Evolutionary conservation across 345 rosid genomes (phyloP).

Genomic region (Gynandropsis gynandra): DNA sequence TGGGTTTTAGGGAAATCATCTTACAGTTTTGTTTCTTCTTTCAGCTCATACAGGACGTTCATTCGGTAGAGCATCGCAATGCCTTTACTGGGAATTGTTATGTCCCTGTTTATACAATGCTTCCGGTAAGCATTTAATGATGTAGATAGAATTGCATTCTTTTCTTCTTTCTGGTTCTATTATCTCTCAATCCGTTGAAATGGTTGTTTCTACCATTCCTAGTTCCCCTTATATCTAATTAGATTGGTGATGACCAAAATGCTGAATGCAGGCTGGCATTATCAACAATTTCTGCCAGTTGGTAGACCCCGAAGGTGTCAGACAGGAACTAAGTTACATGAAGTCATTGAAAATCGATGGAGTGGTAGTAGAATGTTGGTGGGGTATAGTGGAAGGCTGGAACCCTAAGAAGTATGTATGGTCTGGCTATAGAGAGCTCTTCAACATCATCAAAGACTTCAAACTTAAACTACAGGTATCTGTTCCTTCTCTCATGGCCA

Average conservation of each 20-base stretch:
- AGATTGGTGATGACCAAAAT: constrained; percentile 13
- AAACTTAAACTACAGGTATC: constrained; percentile 78
- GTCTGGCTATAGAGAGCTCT: constrained; percentile 88
- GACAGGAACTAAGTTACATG: constrained; percentile 66
- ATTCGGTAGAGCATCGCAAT: constrained; percentile 44
- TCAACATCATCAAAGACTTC: constrained; percentile 65
- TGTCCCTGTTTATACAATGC: constrained; percentile 76
- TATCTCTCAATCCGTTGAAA: too few species aligned
- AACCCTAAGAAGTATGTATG: constrained; percentile 83
- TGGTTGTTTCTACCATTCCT: neutral
- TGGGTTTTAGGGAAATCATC: constrained; percentile 2
- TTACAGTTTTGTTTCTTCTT: constrained; percentile 15
- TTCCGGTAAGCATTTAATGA: constrained; percentile 50
- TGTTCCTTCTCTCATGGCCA: neutral
- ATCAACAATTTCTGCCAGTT: constrained; percentile 72
- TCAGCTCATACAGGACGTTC: constrained; percentile 87
- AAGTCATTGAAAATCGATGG: constrained; percentile 79
- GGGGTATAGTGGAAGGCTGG: constrained; percentile 97
- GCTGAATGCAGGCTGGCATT: constrained; percentile 47
- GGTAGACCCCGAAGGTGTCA: constrained; percentile 59
- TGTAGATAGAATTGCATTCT: neutral
- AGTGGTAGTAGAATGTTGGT: constrained; percentile 84
- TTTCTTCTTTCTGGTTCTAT: neutral
- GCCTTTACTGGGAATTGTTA: constrained; percentile 47
- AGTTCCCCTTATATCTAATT: neutral